Evolutionary conservation across 345 rosid genomes (phyloP), one percentile per base, ranked within the genome.

Genomic region (Acer yangbiense): DNA sequence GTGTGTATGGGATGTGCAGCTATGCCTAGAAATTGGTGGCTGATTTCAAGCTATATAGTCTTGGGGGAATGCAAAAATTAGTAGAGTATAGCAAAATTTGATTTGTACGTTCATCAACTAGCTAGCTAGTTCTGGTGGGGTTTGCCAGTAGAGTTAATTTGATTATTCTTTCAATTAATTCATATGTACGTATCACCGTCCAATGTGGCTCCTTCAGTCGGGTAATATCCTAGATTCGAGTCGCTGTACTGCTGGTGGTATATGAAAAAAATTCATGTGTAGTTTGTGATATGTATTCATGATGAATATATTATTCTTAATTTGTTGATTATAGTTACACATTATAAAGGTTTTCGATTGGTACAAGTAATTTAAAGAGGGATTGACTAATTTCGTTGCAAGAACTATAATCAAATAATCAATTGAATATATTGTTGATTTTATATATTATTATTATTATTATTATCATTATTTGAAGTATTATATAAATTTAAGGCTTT

Each of bases 1-100:
- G 95, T 57, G 71, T 72, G 7, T 88, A 79, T 79, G 92, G 93
- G 14, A 84, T 89, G 89, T 89, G 95, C 78, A 86, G 67, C 80
- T 91, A 89, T 69, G 91, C 92, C 1, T 85, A 83, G 78, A 77
- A 14, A 25, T 6, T 8, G 16, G 21, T 65, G 43, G 10, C n/a
- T 32, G 41, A 14, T n/a, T 7, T 70, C 23, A 29, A 23, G 60
- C 21, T 32, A 11, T 4, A 35, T 35, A 35, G 39, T 25, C 32
- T 9, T 9, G 46, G 46, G 46, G 9, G 10, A 43, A 43, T 35
- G 39, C 39, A 46, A 46, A 46, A 46, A 10, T 46, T 10, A 46
- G 50, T 8, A 46, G 0, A 46, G 11, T 43, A 1, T 46, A 46
- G 50, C 50, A 10, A 46, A 10, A 46, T 46, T 46, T 46, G 50